Base-by-base conservation (phyloP, 2,329 filamentous ascomycete species). In the Apiospora malaysiana region DNA sequence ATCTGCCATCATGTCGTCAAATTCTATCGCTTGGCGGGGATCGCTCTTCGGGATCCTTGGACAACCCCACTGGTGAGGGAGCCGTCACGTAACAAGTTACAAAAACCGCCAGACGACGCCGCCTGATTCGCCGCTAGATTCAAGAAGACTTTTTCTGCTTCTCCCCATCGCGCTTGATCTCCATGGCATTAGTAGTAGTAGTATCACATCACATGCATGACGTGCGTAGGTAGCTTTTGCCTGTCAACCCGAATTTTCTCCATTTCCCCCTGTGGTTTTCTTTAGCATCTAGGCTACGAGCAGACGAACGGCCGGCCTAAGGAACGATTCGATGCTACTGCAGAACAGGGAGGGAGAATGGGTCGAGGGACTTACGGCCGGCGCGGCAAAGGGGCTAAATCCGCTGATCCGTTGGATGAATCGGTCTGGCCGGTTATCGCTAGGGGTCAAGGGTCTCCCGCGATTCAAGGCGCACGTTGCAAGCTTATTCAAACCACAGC, bases 31-130 rank as follows among this genome's bases (percentile, higher is more conserved):
- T 40, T 10, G 18, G 56, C 27, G 16, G 56, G 51, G 56, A 32
- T 32, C 32, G 37, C 27, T 63, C 56, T n/a, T 63, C 9, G 40
- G 56, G 56, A 63, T 40, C 56, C 56, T n/a, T 63, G 56, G 27
- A 40, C 18, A 63, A 63, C 56, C 56, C 56, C 56, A 63, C 56
- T 16, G 56, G 18, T 40, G 56, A 63, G 56, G 56, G 40, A 32
- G 32, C 56, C 56, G 56, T 63, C 56, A 63, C 56, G 56, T 63
- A 63, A 63, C 56, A 37, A 63, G 56, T 63, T 63, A 63, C 56
- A 63, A 63, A 56, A n/a, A 37, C 37, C 56, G 56, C 27, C 56
- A 63, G 56, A 40, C 18, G 56, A 63, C 21, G 56, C 27, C 27
- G 18, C 56, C 56, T 63, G 56, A 63, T 63, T 63, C 32, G 56